Percentiles rank a stretch among this genome's conserved stretches.
Conservation (phyloP, 1,139 yeast species). For the Wickerhamiella infanticola region DNA sequence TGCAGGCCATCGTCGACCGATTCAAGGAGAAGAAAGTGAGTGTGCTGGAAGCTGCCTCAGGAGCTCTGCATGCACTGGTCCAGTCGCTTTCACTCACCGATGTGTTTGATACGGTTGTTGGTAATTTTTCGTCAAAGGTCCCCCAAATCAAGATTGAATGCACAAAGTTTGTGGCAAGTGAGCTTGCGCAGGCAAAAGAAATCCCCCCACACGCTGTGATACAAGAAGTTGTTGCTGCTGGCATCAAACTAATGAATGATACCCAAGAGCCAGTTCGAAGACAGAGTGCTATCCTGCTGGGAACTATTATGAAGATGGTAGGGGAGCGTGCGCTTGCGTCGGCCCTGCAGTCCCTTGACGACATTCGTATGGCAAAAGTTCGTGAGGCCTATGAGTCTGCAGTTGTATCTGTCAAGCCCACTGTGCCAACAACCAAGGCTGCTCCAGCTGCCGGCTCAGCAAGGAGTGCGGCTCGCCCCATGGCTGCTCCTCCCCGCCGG, state of each 20-base stretch:
- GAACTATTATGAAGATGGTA: constrained; percentile 64
- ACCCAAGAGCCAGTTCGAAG: constrained; percentile 77
- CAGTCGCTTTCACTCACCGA: neutral
- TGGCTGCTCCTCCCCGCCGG: neutral
- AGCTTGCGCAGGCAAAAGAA: constrained; percentile 37
- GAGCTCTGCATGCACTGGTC: constrained; percentile 40
- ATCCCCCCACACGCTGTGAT: constrained; percentile 41
- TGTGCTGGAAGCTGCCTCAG: constrained; percentile 53
- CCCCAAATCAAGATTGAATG: constrained; percentile 71
- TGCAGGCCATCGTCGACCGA: constrained; percentile 54
- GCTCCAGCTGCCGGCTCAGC: neutral
- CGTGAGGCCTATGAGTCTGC: constrained; percentile 42
- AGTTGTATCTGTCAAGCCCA: constrained; percentile 33
- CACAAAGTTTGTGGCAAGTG: constrained; percentile 47
- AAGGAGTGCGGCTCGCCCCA: neutral
- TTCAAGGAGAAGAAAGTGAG: constrained; percentile 76
- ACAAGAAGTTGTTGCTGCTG: constrained; percentile 39
- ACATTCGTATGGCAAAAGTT: constrained; percentile 49
- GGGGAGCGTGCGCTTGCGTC: constrained; percentile 56
- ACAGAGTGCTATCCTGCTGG: constrained; percentile 64
- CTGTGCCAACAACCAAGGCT: constrained; percentile 1
- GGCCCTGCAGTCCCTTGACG: constrained; percentile 56
- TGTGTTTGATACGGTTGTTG: constrained; percentile 42
- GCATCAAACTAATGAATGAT: constrained; percentile 53
- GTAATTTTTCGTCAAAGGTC: constrained; percentile 39